Conservation (phyloP, 352 stramenopile species). For the Phytophthora ramorum region DNA sequence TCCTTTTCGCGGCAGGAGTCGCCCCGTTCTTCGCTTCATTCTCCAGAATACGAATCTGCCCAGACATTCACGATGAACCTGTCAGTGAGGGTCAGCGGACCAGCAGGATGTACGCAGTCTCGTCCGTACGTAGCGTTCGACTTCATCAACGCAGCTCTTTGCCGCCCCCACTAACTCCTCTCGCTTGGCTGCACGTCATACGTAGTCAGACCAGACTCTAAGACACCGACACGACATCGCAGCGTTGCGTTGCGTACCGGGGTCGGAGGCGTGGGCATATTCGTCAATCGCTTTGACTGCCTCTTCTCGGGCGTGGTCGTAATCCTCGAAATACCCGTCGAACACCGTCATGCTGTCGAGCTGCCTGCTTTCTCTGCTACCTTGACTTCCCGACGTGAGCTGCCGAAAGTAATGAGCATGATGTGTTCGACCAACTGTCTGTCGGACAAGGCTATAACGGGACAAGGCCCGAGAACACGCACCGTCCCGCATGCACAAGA, state of each 20-base stretch:
- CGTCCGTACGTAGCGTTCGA: constrained; percentile 69
- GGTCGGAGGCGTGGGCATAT: constrained; percentile 39
- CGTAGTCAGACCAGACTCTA: not conserved
- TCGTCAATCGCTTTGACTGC: constrained; percentile 59
- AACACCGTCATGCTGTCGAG: constrained; percentile 43
- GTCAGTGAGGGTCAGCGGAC: constrained; percentile 6
- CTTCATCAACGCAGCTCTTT: constrained; percentile 63
- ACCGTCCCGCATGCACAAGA: constrained; percentile 20
- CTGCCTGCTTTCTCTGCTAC: constrained; percentile 6
- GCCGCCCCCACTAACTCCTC: constrained; percentile 60
- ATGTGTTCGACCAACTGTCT: constrained; percentile 16
- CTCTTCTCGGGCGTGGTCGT: constrained; percentile 49
- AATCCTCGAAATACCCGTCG: constrained; percentile 68
- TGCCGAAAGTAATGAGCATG: constrained; percentile 23
- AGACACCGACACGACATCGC: not conserved
- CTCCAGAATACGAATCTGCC: constrained; percentile 68
- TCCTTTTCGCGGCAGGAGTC: constrained; percentile 42
- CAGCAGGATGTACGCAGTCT: not conserved
- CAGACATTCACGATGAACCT: constrained; percentile 6
- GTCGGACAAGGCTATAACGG: constrained; percentile 30
- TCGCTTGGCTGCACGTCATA: constrained; percentile 23
- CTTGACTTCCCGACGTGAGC: constrained; percentile 4
- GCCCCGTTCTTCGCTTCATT: constrained; percentile 55
- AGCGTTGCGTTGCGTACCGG: constrained; percentile 20
- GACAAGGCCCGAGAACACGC: constrained; percentile 23